Evolutionary conservation across 2,329 filamentous ascomycete genomes (phyloP).

Genomic region (Aureobasidium sp.): DNA sequence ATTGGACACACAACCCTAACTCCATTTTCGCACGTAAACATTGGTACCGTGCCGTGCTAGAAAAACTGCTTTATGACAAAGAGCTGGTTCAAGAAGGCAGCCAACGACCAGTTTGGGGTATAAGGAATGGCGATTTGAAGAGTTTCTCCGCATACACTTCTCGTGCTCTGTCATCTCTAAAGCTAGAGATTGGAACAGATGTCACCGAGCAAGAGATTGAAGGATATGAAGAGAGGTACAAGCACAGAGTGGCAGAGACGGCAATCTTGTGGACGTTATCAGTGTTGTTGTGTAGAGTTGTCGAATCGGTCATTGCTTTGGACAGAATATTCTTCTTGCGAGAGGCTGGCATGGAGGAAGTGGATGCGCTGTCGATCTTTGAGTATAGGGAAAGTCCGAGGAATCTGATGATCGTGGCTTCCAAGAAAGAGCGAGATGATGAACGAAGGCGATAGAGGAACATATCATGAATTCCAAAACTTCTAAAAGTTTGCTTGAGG

Average conservation of each 20-base stretch:
- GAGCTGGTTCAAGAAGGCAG: neutral
- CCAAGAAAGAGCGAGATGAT: neutral
- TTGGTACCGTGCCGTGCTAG: slow-evolving; percentile 17
- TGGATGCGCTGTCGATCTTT: slow-evolving; percentile 10
- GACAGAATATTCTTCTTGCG: slow-evolving; percentile 15
- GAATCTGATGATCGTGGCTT: slow-evolving; percentile 18
- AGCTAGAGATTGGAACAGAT: slow-evolving; percentile 3
- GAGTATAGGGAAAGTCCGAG: slow-evolving; percentile 16
- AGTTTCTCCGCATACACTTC: slow-evolving; percentile 8
- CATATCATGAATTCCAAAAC: neutral
- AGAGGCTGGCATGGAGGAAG: slow-evolving; percentile 5
- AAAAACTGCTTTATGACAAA: slow-evolving; percentile 17
- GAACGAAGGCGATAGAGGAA: neutral
- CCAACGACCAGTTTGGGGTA: slow-evolving; percentile 16
- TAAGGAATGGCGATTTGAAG: slow-evolving; percentile 15
- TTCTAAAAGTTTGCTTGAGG: neutral
- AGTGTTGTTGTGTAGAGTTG: slow-evolving; percentile 17
- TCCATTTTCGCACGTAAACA: slow-evolving; percentile 15
- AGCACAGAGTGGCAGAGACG: slow-evolving; percentile 12
- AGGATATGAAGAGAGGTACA: slow-evolving; percentile 13
- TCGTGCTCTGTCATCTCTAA: slow-evolving; percentile 13
- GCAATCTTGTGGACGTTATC: slow-evolving; percentile 17
- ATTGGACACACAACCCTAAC: slow-evolving; percentile 17
- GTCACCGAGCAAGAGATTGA: slow-evolving; percentile 14
- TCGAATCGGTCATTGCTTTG: slow-evolving; percentile 16